Base-by-base conservation (phyloP, 306 rosid species). In the Rubus parviflorus region DNA sequence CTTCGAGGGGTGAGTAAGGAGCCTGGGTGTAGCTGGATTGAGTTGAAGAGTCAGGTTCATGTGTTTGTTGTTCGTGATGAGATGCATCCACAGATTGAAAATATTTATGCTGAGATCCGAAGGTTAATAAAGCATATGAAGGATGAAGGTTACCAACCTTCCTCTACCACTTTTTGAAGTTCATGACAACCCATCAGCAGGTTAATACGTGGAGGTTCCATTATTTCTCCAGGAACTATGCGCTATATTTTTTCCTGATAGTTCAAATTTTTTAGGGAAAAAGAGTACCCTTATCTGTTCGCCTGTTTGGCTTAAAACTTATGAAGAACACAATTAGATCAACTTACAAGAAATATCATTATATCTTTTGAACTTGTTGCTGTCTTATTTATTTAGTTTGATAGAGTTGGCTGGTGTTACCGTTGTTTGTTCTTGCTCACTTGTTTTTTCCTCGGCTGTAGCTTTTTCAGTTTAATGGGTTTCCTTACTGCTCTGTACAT, bases 21-120 rank as follows among this genome's bases (percentile, higher is more conserved):
- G 83, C 97, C 94, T 52, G 97, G 97, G 12, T 94, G 98, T 80
- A 94, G 98, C 81, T 94, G 98, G 98, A 87, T 91, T 75, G 96
- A 94, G 79, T 51, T 91, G 84, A 88, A 85, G 80, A 87, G 81
- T 78, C 85, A 78, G 74, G 90, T 89, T 85, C 94, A 94, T 84
- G 97, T 94, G 60, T 94, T 94, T 79, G 96, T 94, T 75, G 98
- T 88, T 83, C 90, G 90, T 9, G 98, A 94, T 77, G 85, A 81
- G 78, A 88, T 85, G 91, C 98, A 94, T 66, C 98, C 97, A 0
- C 89, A 81, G 45, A 88, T 90, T 53, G 88, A 77, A 67, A 87
- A 87, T 70, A 79, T 92, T 72, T 72, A 85, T 56, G 68, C 46
- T 4, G 93, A 80, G 81, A 74, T 89, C 78, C 73, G 74, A 68